Evolutionary conservation across 345 rosid species (phyloP).

Genomic region (Raphanus sativus): DNA sequence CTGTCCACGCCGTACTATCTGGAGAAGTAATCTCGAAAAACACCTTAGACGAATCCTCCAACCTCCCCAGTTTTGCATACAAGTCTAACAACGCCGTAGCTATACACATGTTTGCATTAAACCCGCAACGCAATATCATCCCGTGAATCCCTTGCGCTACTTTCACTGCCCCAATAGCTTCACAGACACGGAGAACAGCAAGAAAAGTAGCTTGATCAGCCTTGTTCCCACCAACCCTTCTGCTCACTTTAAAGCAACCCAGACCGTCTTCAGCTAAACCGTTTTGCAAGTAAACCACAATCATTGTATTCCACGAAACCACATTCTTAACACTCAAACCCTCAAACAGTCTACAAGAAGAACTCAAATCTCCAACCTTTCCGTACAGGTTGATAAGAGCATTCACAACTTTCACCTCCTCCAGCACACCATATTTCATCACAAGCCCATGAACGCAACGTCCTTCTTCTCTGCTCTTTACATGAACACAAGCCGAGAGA

Average conservation of each 20-base stretch:
- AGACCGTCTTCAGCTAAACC: constrained; percentile 47
- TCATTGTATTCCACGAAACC: constrained; percentile 69
- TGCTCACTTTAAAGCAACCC: constrained; percentile 44
- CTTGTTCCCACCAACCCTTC: constrained; percentile 42
- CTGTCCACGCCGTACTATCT: constrained; percentile 75
- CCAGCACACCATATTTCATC: constrained; percentile 47
- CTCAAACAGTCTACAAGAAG: constrained; percentile 50
- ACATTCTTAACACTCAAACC: constrained; percentile 45
- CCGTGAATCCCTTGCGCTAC: constrained; percentile 56
- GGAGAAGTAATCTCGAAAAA: constrained; percentile 52
- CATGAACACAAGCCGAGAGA: constrained; percentile 52
- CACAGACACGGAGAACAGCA: constrained; percentile 55
- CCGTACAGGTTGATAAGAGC: constrained; percentile 62
- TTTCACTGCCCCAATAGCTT: constrained; percentile 48
- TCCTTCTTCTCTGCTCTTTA: constrained; percentile 46
- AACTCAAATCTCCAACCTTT: constrained; percentile 43
- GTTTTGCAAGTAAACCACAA: constrained; percentile 43
- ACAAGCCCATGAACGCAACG: constrained; percentile 55
- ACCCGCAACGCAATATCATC: constrained; percentile 40
- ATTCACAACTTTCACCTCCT: constrained; percentile 56
- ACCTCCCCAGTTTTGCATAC: constrained; percentile 60
- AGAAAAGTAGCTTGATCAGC: constrained; percentile 61
- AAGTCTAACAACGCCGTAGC: constrained; percentile 51
- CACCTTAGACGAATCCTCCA: constrained; percentile 43
- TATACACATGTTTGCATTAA: constrained; percentile 34